These are phyloP conservation scores for Phytophthora sojae DNA, from an alignment of 352 stramenopile species.

Conservation along the genomic window DNA sequence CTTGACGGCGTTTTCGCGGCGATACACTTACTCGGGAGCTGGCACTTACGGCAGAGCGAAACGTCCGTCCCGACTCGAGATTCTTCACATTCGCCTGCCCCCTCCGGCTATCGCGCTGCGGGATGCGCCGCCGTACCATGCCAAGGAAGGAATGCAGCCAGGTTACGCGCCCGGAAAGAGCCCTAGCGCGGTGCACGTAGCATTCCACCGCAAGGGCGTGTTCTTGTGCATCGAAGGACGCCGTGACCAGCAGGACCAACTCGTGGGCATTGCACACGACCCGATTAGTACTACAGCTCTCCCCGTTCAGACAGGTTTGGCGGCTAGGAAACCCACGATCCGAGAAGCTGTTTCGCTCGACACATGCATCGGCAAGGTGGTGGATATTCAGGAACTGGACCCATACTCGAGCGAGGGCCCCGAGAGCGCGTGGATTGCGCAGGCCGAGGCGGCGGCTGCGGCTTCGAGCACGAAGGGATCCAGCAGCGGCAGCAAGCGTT, in stretches of 20 bases:
- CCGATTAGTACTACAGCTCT: constrained; percentile 74
- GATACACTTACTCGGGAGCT: constrained; percentile 48
- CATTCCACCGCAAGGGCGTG: constrained; percentile 82
- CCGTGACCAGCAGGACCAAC: constrained; percentile 81
- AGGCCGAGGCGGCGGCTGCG: constrained; percentile 11
- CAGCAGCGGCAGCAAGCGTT: constrained; percentile 59
- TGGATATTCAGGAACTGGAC: constrained; percentile 80
- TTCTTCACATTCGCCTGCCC: constrained; percentile 84
- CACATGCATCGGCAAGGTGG: constrained; percentile 84
- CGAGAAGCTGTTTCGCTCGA: constrained; percentile 81
- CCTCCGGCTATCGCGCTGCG: constrained; percentile 72
- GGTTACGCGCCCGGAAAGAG: constrained; percentile 83
- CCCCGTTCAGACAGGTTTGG: constrained; percentile 48
- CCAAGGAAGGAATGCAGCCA: constrained; percentile 88
- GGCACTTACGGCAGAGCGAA: constrained; percentile 52
- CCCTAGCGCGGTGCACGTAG: constrained; percentile 77
- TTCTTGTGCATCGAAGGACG: constrained; percentile 81
- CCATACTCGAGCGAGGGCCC: constrained; percentile 43
- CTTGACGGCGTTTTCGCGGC: constrained; percentile 88
- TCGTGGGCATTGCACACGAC: constrained; percentile 80
- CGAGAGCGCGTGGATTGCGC: constrained; percentile 27
- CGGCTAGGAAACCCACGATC: constrained; percentile 71
- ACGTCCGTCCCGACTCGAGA: constrained; percentile 73
- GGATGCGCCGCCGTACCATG: constrained; percentile 85
- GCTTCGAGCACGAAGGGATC: constrained; percentile 25